Conservation (phyloP, 306 rosid species). For the Prunus armeniaca region DNA sequence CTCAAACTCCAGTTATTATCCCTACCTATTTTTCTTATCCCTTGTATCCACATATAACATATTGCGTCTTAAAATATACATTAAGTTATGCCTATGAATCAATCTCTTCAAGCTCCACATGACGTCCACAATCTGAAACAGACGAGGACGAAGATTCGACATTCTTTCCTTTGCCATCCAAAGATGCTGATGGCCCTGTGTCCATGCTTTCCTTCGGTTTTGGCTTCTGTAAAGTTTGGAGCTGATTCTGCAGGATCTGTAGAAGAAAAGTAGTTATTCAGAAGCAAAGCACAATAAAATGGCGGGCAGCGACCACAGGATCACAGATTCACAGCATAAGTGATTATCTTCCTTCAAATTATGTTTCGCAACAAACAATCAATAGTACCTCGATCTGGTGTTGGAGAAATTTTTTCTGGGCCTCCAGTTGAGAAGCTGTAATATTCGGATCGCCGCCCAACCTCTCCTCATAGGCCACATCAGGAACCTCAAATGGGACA, state of each 20-base stretch:
- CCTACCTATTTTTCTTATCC: not conserved
- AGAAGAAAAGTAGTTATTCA: not conserved
- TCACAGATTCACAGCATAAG: not conserved
- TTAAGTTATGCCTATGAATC: not conserved
- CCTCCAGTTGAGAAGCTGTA: conserved; percentile 51
- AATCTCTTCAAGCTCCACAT: conserved; percentile 18
- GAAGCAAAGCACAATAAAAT: not conserved
- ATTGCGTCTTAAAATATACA: not conserved
- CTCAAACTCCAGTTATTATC: not conserved
- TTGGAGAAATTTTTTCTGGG: conserved; percentile 51
- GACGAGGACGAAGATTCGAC: conserved; percentile 24
- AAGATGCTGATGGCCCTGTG: conserved; percentile 23
- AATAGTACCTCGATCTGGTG: conserved; percentile 68
- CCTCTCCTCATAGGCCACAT: conserved; percentile 38
- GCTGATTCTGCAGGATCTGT: conserved; percentile 67
- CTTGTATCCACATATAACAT: conserved; percentile 10
- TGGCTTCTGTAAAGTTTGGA: conserved; percentile 49
- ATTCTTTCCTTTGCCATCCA: conserved; percentile 59
- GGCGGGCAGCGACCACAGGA: not conserved
- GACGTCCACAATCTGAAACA: conserved; percentile 20
- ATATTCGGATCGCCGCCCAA: conserved; percentile 37
- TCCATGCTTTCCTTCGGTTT: conserved; percentile 31
- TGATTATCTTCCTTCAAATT: not conserved
- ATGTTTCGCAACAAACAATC: not conserved
- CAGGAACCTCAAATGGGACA: conserved; percentile 43